Base-by-base conservation (phyloP, 345 rosid species). In the Eucalyptus polybractea region DNA sequence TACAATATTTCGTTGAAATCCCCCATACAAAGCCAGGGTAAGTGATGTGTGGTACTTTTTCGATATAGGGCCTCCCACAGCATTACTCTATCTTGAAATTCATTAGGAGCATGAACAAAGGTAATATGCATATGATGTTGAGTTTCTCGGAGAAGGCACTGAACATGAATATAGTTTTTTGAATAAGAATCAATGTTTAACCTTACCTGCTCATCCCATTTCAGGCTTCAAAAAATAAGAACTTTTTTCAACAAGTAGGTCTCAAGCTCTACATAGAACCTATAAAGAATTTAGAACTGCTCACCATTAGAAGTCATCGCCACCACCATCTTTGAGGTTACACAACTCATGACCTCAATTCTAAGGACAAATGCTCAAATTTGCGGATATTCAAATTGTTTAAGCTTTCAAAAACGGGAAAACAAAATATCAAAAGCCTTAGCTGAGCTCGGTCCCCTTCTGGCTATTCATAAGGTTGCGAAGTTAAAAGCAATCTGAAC, bases 241-340 rank as follows among this genome's bases (percentile, higher is more conserved):
- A 53, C 1, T 21, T 53, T 19, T 53, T 53, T 4, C 5, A 4
- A 53, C 0, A 5, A 21, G 1, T 21, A 21, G 2, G 58, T 53
- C 58, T 53, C 2, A 3, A 53, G 10, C 8, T 53, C 5, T 4
- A 53, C 0, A 4, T 53, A 4, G 1, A 53, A 53, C 4, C 0
- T 8, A 21, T 53, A 53, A 53, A 53, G 5, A 53, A 53, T 21
- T 22, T 4, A 1, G 0, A 53, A 53, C 25, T 1, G 10, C 24
- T 53, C 24, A 8, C 24, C 25, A 53, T 53, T 21, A 16, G 14
- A 33, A 14, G 27, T 37, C 81, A 72, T 19, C 27, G 16, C 85
- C 45, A 4, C 47, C 85, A 22, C 27, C 9, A 4, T 22, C 47
- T 76, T 21, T 76, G 47, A 40, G 85, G 85, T 76, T 13, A 21